Evolutionary conservation across 495 filamentous ascomycete species (phyloP), one percentile per base, ranked within the genome.

Genomic region (Pseudotulostoma volvatum): DNA sequence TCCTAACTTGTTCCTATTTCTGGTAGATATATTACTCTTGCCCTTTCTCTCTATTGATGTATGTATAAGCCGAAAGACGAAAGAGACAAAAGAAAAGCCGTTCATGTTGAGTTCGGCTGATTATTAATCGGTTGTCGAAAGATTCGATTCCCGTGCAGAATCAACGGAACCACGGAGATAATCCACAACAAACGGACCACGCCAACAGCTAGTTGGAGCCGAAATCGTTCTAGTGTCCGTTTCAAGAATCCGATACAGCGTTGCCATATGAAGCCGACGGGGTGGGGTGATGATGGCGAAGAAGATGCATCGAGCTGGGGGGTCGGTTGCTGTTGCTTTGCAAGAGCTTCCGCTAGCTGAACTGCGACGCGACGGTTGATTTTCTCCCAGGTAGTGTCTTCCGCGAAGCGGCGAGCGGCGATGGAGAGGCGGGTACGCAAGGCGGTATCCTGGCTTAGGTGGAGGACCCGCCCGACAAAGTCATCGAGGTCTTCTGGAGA

Each of bases 331-430:
- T n/a, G 48, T 31, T 53, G 54, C 40, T 60, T 48, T 21, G 59
- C 56, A 13, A 76, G 57, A 17, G 63, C 65, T 33, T 68, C 64
- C 9, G 66, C 56, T 44, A 77, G 67, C 40, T 70, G 56, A 61
- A 66, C 67, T 16, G 73, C 73, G 0, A 73, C 73, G 7, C 63
- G 66, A 37, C 73, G 72, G 50, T 73, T 71, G 50, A 77, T 73
- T 52, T 66, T 70, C 48, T 76, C 72, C 74, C 74, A 79, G 1
- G 71, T 77, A 4, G 70, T 71, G 33, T 70, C 62, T 33, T 70
- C 65, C 0, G 72, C 75, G 35, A 70, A 64, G 19, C 48, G 33
- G 19, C 70, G 54, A 7, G 70, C 64, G 3, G 57, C 56, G 0
- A 31, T n/a, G 7, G 53, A 47, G 41, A 76, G 56, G 3, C 38